Evolutionary conservation across 1,284 basidiomycete species (phyloP).

Genomic region (Ustilago trichophora): DNA sequence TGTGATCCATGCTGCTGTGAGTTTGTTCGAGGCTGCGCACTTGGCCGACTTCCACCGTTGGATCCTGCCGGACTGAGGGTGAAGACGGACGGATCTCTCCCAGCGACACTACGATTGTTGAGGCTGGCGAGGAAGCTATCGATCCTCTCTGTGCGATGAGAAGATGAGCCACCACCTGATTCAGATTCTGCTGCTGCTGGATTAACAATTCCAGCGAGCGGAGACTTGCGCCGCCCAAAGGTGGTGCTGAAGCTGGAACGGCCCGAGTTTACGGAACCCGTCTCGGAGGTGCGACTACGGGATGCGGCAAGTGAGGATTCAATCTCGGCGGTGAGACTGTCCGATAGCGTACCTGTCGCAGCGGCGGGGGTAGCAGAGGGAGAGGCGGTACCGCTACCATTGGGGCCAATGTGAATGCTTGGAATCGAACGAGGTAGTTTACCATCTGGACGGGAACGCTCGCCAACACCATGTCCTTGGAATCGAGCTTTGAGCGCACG

Average conservation of each 20-base stretch:
- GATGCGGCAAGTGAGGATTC: slow-evolving; percentile 30
- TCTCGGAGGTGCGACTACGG: slow-evolving; percentile 6
- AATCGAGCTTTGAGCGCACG: slow-evolving; percentile 50
- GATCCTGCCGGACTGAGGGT: slow-evolving; percentile 5
- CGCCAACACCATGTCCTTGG: slow-evolving; percentile 44
- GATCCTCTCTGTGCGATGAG: slow-evolving; percentile 23
- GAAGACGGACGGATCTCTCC: slow-evolving; percentile 26
- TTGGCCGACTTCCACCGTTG: not conserved
- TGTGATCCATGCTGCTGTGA: too few relatives aligned
- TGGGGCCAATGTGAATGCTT: slow-evolving; percentile 35
- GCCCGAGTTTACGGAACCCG: slow-evolving; percentile 8
- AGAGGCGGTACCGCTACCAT: too few relatives aligned
- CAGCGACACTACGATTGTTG: slow-evolving; percentile 26
- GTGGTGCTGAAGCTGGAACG: slow-evolving; percentile 43
- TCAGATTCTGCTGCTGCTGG: too few relatives aligned
- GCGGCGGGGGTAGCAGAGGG: not conserved
- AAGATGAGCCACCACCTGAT: not conserved
- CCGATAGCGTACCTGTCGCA: slow-evolving; percentile 3
- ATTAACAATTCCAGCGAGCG: not conserved
- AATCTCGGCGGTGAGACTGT: slow-evolving; percentile 30
- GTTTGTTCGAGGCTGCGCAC: too few relatives aligned
- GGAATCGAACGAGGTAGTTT: slow-evolving; percentile 15
- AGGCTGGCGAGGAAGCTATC: slow-evolving; percentile 45
- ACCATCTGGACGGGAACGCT: slow-evolving; percentile 14
- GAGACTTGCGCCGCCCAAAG: slow-evolving; percentile 33